Base-by-base conservation (phyloP, 768 basidiomycete genomes). In the Exsudoporus frostii region DNA sequence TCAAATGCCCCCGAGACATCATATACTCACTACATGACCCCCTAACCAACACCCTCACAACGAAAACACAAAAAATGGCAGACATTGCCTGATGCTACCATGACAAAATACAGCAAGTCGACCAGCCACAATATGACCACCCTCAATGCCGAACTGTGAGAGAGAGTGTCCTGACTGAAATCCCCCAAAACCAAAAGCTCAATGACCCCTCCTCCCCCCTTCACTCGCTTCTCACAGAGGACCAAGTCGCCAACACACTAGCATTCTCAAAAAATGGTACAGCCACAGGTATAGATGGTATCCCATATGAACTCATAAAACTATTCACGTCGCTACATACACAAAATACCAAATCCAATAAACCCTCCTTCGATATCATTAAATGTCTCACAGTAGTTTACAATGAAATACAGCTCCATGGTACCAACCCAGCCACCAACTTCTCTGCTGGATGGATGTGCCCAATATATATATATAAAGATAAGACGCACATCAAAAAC, bases 61-160 rank as follows among this genome's bases (percentile, higher is more conserved):
- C 8, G 0, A 11, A 49, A 0, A 67, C 71, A 0, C 8, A 52
- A 0, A 46, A 67, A n/a, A 76, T 76, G 74, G 67, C 71, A 0
- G 48, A 71, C 0, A 47, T 74, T 0, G 68, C 71, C 0, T 0
- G n/a, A 0, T 2, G 19, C 1, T 49, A 59, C 38, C 52, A 59
- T 7, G 22, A 57, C 3, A 9, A 59, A 1, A 61, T 75, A 0
- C 73, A 76, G 44, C 3, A 3, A 5, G 0, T 0, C 2, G 13
- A 34, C 41, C 19, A 2, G 4, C 32, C 7, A 29, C 6, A 3
- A 5, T 1, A 5, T 8, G 19, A 29, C 0, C 19, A 29, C 19
- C 50, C 33, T 1, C 11, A 36, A 0, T 6, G 33, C 5, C 22
- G 20, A 22, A 0, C 2, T 0, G 50, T 34, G 0, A n/a, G n/a